Percentiles rank a stretch among this genome's conserved stretches.
phyloP scores from a whole-genome alignment of 805 yeast genomes.

The Limtongozyma cylindracea region DNA sequence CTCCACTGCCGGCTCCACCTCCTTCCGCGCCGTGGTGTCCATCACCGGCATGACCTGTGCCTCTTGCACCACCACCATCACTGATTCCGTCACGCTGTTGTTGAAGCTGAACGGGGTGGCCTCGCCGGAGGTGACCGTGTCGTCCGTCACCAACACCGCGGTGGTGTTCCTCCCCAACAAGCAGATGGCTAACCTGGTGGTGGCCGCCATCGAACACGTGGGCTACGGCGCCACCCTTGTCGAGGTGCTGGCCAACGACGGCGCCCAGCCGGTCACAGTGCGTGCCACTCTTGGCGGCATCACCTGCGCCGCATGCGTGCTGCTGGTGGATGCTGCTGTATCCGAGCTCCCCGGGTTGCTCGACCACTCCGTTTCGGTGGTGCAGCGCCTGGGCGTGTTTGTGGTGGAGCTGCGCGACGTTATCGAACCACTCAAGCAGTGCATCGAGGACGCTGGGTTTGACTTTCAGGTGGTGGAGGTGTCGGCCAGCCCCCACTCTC shows the following conservation, averaged over 20 bases:
- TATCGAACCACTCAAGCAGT: too few species aligned
- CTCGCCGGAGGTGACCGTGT: constrained; percentile 1
- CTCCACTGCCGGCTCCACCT: constrained; percentile 1
- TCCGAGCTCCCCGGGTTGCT: constrained; percentile 1
- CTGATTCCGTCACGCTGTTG: constrained; percentile 4
- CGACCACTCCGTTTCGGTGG: neutral
- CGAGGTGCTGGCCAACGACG: constrained; percentile 1
- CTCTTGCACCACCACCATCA: constrained; percentile 6
- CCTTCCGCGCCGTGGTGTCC: constrained; percentile 1
- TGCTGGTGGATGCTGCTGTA: constrained; percentile 29
- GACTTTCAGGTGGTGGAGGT: constrained; percentile 29
- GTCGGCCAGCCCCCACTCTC: constrained; percentile 18
- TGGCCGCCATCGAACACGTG: constrained; percentile 5
- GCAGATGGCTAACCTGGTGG: constrained; percentile 12
- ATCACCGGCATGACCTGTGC: constrained; percentile 7
- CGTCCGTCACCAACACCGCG: constrained; percentile 11
- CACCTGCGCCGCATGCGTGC: constrained; percentile 80
- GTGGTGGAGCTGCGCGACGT: constrained; percentile 15
- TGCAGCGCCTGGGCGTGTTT: constrained; percentile 27
- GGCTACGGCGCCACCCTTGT: constrained; percentile 3
- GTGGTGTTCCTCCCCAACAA: constrained; percentile 25
- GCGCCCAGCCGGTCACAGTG: constrained; percentile 1
- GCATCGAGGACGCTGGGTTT: constrained; percentile 7
- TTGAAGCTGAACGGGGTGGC: constrained; percentile 1
- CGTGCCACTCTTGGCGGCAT: constrained; percentile 37